These are phyloP conservation scores for Kwoniella sp. DNA, from an alignment of 768 basidiomycete genomes.

Conservation along the genomic window DNA sequence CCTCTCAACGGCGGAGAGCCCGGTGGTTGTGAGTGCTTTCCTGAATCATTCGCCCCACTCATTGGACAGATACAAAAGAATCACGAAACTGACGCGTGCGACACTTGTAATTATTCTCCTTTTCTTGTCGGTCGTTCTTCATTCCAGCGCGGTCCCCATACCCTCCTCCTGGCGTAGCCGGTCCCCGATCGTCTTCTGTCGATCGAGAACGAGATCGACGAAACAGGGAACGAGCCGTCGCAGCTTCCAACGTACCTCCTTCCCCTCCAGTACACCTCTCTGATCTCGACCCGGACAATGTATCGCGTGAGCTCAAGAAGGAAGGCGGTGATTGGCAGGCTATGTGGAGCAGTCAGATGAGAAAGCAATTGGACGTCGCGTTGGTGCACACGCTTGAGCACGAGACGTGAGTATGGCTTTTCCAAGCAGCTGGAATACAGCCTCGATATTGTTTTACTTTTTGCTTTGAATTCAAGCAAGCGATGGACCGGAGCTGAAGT, in stretches of 20 bases:
- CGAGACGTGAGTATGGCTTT: constrained; percentile 66
- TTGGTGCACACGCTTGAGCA: constrained; percentile 86
- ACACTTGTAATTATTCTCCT: too few species aligned
- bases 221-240: constrained; percentile 29
- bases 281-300: constrained; percentile 56
- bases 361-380: constrained; percentile 73
- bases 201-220: constrained; percentile 49
- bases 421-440: background rate
- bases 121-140: background rate
- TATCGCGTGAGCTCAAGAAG: constrained; percentile 61
- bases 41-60: too few species aligned
- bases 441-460: too few species aligned
- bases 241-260: constrained; percentile 22
- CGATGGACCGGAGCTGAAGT: constrained; percentile 1
- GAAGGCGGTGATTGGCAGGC: constrained; percentile 85
- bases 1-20: constrained; percentile 56
- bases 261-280: constrained; percentile 49
- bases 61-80: background rate
- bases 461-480: too few species aligned
- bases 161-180: constrained; percentile 31
- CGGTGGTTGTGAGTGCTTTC: constrained; percentile 53
- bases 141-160: constrained; percentile 42
- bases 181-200: constrained; percentile 29
- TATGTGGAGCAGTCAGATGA: constrained; percentile 78
- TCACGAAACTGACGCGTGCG: background rate